Conservation (phyloP, 768 basidiomycete species). For the Epithele typhae region DNA sequence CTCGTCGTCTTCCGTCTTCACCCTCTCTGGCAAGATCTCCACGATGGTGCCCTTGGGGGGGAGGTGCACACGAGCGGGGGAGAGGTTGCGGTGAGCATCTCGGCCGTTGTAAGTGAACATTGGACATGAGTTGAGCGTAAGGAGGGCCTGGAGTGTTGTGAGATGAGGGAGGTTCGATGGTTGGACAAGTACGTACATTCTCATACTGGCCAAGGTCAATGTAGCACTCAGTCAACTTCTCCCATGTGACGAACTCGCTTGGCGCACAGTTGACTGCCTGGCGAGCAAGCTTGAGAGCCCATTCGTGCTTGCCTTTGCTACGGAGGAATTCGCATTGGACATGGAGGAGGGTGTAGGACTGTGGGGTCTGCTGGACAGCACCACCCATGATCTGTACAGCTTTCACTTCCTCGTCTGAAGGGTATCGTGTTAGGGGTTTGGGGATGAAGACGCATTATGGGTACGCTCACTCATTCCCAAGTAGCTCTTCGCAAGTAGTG, state of each 20-base stretch:
- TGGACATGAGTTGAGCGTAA: constrained; percentile 97
- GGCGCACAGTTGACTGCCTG: constrained; percentile 98
- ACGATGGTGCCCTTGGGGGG: constrained; percentile 83
- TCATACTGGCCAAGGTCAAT: constrained; percentile 88
- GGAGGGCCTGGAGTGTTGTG: constrained; percentile 47
- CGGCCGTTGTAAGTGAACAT: constrained; percentile 99
- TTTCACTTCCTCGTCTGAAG: constrained; percentile 93
- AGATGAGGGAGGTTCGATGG: not conserved
- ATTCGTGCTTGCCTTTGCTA: constrained; percentile 76
- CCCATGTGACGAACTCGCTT: constrained; percentile 98
- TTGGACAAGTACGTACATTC: constrained; percentile 37
- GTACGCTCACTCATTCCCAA: constrained; percentile 89
- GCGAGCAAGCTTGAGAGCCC: constrained; percentile 87
- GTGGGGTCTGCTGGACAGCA: constrained; percentile 81
- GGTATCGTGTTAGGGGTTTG: not conserved
- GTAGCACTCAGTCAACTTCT: constrained; percentile 93
- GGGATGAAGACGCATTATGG: not conserved
- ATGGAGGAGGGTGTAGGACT: constrained; percentile 92
- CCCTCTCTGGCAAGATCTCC: constrained; percentile 85
- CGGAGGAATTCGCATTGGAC: constrained; percentile 93
- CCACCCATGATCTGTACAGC: constrained; percentile 89
- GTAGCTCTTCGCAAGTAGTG: constrained; percentile 83
- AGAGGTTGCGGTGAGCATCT: constrained; percentile 82
- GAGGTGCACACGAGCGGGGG: constrained; percentile 76
- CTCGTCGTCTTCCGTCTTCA: constrained; percentile 81